These are phyloP conservation scores for Cyclotella choctawhatcheeana DNA, from an alignment of 108 stramenopile species.

Conservation along the genomic window DNA sequence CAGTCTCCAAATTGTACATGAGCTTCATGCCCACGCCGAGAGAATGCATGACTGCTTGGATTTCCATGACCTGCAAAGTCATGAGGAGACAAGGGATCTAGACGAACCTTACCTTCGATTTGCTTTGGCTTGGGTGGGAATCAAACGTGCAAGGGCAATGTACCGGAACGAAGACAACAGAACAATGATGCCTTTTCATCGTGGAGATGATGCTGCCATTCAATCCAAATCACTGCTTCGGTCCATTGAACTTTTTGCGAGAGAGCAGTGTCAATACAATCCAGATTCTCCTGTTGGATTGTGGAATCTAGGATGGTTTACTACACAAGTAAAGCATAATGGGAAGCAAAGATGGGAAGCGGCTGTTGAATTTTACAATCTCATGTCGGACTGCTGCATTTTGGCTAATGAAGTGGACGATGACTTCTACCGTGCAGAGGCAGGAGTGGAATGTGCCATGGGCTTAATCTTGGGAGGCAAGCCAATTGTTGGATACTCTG, in stretches of 20 bases:
- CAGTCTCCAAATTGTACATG: conserved; percentile 21
- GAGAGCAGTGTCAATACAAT: conserved; percentile 12
- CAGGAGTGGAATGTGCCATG: conserved; percentile 17
- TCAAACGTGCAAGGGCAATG: conserved; percentile 16
- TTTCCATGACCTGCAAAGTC: conserved; percentile 9
- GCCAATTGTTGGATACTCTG: neutral
- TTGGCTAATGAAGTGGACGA: conserved; percentile 7
- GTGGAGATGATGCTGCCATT: neutral
- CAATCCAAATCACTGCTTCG: conserved; percentile 16
- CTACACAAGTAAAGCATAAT: conserved; percentile 15
- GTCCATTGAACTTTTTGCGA: conserved; percentile 11
- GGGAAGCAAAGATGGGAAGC: conserved; percentile 1
- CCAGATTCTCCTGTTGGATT: conserved; percentile 15
- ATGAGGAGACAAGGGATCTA: conserved; percentile 2
- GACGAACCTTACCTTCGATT: conserved; percentile 18
- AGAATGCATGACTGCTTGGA: neutral
- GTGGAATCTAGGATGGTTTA: conserved; percentile 14
- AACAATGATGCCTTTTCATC: neutral
- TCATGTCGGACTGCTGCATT: neutral
- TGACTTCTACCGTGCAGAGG: conserved; percentile 17
- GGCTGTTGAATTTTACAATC: conserved; percentile 8
- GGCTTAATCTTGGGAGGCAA: conserved; percentile 15
- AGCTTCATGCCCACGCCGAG: conserved; percentile 22
- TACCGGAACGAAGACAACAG: neutral
- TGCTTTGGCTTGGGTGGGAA: conserved; percentile 20